A percentile compares a stretch with the other conserved stretches of the same genome.
Evolutionary conservation across 2,329 filamentous ascomycete genomes (phyloP).

Genomic region (Pyrenochaeta sp.): DNA sequence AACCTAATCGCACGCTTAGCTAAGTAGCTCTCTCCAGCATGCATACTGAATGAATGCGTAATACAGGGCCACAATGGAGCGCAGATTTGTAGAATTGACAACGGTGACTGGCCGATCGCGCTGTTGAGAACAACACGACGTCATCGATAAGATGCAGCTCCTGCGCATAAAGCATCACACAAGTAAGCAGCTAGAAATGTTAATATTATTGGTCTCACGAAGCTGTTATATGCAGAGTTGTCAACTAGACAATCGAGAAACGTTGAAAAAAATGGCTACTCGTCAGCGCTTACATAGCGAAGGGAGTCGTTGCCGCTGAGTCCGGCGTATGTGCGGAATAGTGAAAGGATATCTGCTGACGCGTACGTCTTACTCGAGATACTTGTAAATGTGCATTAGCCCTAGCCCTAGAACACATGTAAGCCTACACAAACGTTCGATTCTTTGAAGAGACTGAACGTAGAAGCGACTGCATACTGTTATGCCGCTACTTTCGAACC

Average conservation of each 20-base stretch:
- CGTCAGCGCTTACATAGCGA: neutral
- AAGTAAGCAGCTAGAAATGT: neutral
- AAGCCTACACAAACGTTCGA: neutral
- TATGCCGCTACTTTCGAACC: neutral
- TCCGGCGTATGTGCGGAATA: neutral
- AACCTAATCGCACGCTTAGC: neutral
- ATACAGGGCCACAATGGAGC: neutral
- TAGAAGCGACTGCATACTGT: neutral
- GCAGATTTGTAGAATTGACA: neutral
- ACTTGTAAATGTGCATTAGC: neutral
- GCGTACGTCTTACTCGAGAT: neutral
- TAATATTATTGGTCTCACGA: neutral
- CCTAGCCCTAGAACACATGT: neutral
- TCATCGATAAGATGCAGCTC: neutral
- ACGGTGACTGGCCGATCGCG: neutral
- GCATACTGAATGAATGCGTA: neutral
- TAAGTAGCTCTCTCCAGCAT: neutral
- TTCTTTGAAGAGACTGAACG: neutral
- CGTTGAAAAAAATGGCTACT: neutral
- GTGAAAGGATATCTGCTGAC: neutral
- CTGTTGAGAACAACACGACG: neutral
- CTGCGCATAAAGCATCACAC: neutral
- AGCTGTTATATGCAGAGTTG: neutral
- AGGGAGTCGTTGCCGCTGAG: neutral
- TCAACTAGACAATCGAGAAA: neutral